A percentile compares a stretch with the other conserved stretches of the same genome.
These are phyloP conservation scores for Tirmania nivea DNA, from an alignment of 495 filamentous ascomycete species.

Conservation along the genomic window DNA sequence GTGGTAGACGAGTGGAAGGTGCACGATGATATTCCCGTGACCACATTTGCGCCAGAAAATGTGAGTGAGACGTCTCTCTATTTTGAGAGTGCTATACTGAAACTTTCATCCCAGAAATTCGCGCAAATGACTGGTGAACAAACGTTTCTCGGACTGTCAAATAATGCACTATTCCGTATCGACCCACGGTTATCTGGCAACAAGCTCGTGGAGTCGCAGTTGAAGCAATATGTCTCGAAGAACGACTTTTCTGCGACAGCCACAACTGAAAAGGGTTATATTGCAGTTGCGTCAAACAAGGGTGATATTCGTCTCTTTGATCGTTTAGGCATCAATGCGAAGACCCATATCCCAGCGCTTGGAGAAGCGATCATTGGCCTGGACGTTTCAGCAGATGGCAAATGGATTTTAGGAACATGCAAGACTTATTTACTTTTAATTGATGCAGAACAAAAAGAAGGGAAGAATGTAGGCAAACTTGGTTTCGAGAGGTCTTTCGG, in stretches of 20 bases:
- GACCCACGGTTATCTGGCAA: constrained; percentile 77
- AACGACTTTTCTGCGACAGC: constrained; percentile 88
- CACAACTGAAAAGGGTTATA: constrained; percentile 87
- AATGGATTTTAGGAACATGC: constrained; percentile 88
- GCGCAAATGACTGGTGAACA: constrained; percentile 91
- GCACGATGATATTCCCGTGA: constrained; percentile 89
- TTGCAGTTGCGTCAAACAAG: constrained; percentile 92
- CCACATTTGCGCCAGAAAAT: constrained; percentile 74
- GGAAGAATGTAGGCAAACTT: constrained; percentile 93
- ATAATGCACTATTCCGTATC: constrained; percentile 80
- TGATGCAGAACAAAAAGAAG: constrained; percentile 70
- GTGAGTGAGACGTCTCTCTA: constrained; percentile 21
- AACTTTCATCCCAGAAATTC: constrained; percentile 44
- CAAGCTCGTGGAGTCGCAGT: constrained; percentile 77
- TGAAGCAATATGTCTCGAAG: constrained; percentile 91
- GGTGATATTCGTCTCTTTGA: constrained; percentile 95
- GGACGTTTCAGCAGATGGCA: constrained; percentile 82
- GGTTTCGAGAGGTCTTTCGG: constrained; percentile 88
- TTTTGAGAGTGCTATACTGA: constrained; percentile 7
- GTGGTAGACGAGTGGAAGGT: constrained; percentile 99
- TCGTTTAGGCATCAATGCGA: constrained; percentile 86
- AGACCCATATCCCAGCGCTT: constrained; percentile 87
- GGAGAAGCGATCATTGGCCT: constrained; percentile 89
- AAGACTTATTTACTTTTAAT: constrained; percentile 87
- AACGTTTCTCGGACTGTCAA: constrained; percentile 77